Evolutionary conservation across 2,329 filamentous ascomycete species (phyloP), one percentile per base, ranked within the genome.

Genomic region (Cadophora sp.): DNA sequence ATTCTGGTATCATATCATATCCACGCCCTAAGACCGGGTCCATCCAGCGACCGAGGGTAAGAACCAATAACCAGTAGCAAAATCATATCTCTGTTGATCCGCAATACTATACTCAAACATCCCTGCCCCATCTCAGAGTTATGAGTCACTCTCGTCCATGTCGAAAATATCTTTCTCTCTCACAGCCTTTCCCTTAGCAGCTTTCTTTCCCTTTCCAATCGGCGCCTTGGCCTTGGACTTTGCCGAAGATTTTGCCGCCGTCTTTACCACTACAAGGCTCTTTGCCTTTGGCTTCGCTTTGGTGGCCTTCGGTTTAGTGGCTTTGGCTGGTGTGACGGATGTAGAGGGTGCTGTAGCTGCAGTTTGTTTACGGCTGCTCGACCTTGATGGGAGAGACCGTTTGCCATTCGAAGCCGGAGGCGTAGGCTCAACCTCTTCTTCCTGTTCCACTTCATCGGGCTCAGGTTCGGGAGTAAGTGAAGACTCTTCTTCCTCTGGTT

Each of bases 401-500:
- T 65, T 69, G 6, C 64, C 62, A 20, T 65, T 71, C 1, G 72
- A 61, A 14, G 27, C 55, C 22, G 71, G 69, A 9, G 69, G 63
- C 14, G 68, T 65, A 30, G 68, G 65, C 43, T 66, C 64, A 41
- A 58, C 59, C 45, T 68, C 68, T 55, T 71, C 62, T 59, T 67
- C 66, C 8, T 60, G 68, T 27, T 68, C 69, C 20, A 69, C 59
- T 50, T 67, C 68, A 11, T 70, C 68, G 16, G 63, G 68, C 16
- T 43, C 70, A 22, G 66, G 75, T 75, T 71, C 66, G 11, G 66
- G 58, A 59, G 66, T 61, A 9, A 47, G 33, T 33, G 39, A 59
- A 43, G 79, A 75, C 4, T 55, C 68, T 51, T 74, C 73, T 51
- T 71, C 73, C 18, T 64, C 59, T 27, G 73, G 73, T 41, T 78